These are phyloP conservation scores for Pseudogymnoascus sp. DNA, from an alignment of 2,329 filamentous ascomycete genomes.

Conservation along the genomic window DNA sequence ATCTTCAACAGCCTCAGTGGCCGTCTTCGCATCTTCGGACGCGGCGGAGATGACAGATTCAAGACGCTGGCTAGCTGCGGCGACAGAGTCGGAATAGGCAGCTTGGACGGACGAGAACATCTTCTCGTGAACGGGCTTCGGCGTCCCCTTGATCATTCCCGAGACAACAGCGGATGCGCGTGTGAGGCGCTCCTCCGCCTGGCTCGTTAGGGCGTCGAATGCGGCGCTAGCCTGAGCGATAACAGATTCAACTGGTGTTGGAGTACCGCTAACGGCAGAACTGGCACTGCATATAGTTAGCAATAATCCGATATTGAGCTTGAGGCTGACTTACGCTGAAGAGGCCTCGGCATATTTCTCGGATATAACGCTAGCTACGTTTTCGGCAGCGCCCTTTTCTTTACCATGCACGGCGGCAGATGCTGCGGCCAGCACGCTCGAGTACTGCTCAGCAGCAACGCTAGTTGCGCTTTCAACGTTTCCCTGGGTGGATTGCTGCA, in stretches of 20 bases:
- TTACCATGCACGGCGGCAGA: slow-evolving; percentile 47
- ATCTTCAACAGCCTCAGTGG: slow-evolving; percentile 39
- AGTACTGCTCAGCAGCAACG: slow-evolving; percentile 49
- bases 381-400: slow-evolving; percentile 35
- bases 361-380: slow-evolving; percentile 42
- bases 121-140: slow-evolving; percentile 62
- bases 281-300: slow-evolving; percentile 37
- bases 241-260: slow-evolving; percentile 47
- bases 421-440: slow-evolving; percentile 48
- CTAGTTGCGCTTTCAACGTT: slow-evolving; percentile 43
- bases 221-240: slow-evolving; percentile 41
- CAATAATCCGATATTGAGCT: slow-evolving; percentile 10
- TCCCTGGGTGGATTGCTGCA: slow-evolving; percentile 32
- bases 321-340: slow-evolving; percentile 39
- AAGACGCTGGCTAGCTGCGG: slow-evolving; percentile 53
- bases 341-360: slow-evolving; percentile 51
- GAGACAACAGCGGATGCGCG: slow-evolving; percentile 62
- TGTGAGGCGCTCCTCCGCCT: slow-evolving; percentile 61
- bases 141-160: slow-evolving; percentile 59
- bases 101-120: slow-evolving; percentile 62
- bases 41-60: slow-evolving; percentile 48
- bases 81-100: slow-evolving; percentile 60
- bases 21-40: slow-evolving; percentile 46
- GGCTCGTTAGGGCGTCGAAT: slow-evolving; percentile 58
- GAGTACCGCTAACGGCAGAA: slow-evolving; percentile 56